Evolutionary conservation across 1,139 yeast genomes (phyloP).

Genomic region (Suhomyces atakaporum): DNA sequence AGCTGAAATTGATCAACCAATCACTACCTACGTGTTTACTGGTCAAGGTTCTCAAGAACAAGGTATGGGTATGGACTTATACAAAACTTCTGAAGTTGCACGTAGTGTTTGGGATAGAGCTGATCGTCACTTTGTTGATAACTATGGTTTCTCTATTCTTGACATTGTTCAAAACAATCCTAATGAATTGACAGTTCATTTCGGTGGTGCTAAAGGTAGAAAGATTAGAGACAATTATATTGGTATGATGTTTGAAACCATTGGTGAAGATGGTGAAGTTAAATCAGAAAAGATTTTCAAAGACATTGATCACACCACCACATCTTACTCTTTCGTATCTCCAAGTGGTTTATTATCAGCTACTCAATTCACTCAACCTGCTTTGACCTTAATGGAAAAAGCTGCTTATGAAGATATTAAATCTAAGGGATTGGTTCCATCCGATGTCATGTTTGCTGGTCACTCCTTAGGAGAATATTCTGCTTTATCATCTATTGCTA

Average conservation of each 20-base stretch:
- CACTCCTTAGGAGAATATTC: conserved; percentile 99
- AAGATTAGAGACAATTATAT: conserved; percentile 91
- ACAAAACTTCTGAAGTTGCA: conserved; percentile 88
- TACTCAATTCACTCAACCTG: conserved; percentile 99
- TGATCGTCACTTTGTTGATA: conserved; percentile 85
- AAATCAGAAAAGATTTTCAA: conserved; percentile 94
- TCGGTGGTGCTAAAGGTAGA: conserved; percentile 98
- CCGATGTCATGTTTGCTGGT: conserved; percentile 95
- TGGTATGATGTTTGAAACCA: conserved; percentile 96
- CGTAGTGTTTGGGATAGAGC: conserved; percentile 98
- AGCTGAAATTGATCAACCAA: conserved; percentile 98
- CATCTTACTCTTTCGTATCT: conserved; percentile 84
- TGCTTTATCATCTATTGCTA: conserved; percentile 94
- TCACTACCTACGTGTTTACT: conserved; percentile 93
- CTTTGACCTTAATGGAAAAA: conserved; percentile 98
- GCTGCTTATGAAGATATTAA: conserved; percentile 98
- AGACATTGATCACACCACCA: conserved; percentile 78
- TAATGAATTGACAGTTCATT: conserved; percentile 89
- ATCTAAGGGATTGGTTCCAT: conserved; percentile 92
- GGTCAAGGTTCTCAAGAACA: conserved; percentile 99
- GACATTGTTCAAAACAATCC: conserved; percentile 97
- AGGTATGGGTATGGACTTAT: conserved; percentile 99
- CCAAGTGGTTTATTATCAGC: conserved; percentile 96
- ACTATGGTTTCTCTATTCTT: conserved; percentile 95
- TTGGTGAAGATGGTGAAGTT: conserved; percentile 79